These are phyloP conservation scores for Neonectria sp. DNA, from an alignment of 2,329 filamentous ascomycete genomes.

Conservation along the genomic window DNA sequence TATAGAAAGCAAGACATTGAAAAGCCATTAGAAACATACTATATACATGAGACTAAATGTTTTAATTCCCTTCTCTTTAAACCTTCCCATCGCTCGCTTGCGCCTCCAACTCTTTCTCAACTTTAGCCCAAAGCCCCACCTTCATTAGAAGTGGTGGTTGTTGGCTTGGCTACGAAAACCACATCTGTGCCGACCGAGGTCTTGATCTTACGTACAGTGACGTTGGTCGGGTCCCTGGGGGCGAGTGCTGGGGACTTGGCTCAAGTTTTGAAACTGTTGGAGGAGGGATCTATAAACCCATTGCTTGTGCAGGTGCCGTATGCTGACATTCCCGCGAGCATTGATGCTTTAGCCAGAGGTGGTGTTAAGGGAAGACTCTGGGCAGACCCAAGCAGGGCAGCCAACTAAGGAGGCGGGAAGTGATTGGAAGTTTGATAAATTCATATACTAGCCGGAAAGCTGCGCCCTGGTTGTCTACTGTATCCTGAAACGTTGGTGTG, in stretches of 20 bases:
- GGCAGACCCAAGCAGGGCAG: not conserved
- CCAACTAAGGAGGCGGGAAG: too few species aligned
- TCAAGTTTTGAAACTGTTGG: not conserved
- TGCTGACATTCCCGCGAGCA: not conserved
- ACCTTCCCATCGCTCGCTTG: too few species aligned
- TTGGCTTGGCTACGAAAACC: conserved; percentile 12
- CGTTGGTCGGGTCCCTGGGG: not conserved
- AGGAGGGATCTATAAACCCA: not conserved
- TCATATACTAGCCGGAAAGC: too few species aligned
- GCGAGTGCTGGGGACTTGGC: not conserved
- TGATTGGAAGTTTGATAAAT: too few species aligned
- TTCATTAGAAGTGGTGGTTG: conserved; percentile 9
- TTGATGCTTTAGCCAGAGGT: not conserved
- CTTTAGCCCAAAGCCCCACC: too few species aligned
- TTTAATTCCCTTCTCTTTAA: too few species aligned
- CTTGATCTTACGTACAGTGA: not conserved
- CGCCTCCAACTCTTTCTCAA: too few species aligned
- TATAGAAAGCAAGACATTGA: too few species aligned
- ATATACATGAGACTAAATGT: too few species aligned
- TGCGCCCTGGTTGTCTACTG: too few species aligned
- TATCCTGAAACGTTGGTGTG: too few species aligned
- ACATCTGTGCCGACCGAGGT: conserved; percentile 1
- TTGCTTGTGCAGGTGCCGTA: not conserved
- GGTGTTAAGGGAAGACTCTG: not conserved
- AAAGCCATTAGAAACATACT: too few species aligned